Evolutionary conservation across 179 eudicot genomes (phyloP).

Genomic region (Patellifolia procumbens): DNA sequence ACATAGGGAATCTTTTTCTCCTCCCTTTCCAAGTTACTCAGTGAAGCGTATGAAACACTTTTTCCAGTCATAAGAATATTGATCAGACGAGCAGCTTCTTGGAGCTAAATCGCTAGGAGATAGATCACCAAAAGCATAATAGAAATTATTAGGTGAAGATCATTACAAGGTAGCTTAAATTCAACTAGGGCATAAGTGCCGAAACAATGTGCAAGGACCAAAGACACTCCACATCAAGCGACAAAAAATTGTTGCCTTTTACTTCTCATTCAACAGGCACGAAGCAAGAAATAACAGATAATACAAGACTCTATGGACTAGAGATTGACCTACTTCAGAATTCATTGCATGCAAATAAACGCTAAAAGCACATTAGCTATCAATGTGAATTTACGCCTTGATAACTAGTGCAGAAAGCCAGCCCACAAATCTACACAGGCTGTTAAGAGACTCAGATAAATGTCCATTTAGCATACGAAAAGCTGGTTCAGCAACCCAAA

Average conservation of each 20-base stretch:
- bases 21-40: conserved; percentile 51
- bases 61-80: conserved; percentile 34
- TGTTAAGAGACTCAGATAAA: neutral
- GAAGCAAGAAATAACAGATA: neutral
- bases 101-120: conserved; percentile 17
- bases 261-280: neutral
- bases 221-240: neutral
- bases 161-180: neutral
- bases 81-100: conserved; percentile 3
- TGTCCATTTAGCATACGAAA: neutral
- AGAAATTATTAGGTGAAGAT: neutral
- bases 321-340: neutral
- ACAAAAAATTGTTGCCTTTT: neutral
- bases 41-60: conserved; percentile 65
- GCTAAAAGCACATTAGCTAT: neutral
- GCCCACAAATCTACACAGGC: neutral
- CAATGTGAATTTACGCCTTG: neutral
- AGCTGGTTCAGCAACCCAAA: neutral
- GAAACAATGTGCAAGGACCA: neutral
- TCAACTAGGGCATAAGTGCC: neutral
- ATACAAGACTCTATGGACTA: neutral
- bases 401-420: neutral
- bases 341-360: neutral
- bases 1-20: conserved; percentile 43
- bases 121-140: neutral